Conservation (phyloP, 352 stramenopile genomes). For the Aphanomyces astaci region DNA sequence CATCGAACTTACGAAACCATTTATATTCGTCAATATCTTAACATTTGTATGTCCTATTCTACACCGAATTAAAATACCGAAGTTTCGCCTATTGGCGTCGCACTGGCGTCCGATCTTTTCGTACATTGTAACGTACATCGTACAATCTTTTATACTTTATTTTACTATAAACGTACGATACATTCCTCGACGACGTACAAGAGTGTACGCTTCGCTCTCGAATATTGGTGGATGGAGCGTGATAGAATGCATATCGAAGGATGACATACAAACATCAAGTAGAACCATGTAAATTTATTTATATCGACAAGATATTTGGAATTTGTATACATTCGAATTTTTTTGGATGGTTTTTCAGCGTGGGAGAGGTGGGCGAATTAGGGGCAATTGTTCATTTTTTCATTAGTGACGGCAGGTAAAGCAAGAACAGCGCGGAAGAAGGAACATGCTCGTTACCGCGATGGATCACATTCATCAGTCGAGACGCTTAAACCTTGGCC, state of each 20-base stretch:
- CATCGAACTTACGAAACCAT: background rate
- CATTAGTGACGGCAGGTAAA: slow-evolving; percentile 17
- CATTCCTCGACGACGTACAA: background rate
- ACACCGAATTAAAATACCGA: background rate
- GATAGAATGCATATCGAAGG: slow-evolving; percentile 8
- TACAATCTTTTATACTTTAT: too few species aligned
- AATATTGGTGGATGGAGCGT: slow-evolving; percentile 24
- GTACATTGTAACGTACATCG: too few species aligned
- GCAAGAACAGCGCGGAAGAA: too few species aligned
- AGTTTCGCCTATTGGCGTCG: background rate
- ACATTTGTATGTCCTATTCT: background rate
- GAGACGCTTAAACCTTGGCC: slow-evolving; percentile 11
- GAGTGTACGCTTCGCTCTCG: background rate
- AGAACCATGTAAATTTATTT: slow-evolving; percentile 2
- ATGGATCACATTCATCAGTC: slow-evolving; percentile 19
- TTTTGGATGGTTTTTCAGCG: slow-evolving; percentile 1
- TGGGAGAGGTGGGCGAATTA: slow-evolving; percentile 15
- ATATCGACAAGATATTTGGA: background rate
- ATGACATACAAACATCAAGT: background rate
- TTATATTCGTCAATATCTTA: background rate
- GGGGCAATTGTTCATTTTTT: slow-evolving; percentile 24
- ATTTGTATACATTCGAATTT: slow-evolving; percentile 7
- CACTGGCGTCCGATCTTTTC: background rate
- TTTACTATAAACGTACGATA: too few species aligned
- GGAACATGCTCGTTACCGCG: slow-evolving; percentile 21